These are phyloP conservation scores for Carex littledalei DNA, from an alignment of 176 grass and related monocot genomes.

Conservation along the genomic window DNA sequence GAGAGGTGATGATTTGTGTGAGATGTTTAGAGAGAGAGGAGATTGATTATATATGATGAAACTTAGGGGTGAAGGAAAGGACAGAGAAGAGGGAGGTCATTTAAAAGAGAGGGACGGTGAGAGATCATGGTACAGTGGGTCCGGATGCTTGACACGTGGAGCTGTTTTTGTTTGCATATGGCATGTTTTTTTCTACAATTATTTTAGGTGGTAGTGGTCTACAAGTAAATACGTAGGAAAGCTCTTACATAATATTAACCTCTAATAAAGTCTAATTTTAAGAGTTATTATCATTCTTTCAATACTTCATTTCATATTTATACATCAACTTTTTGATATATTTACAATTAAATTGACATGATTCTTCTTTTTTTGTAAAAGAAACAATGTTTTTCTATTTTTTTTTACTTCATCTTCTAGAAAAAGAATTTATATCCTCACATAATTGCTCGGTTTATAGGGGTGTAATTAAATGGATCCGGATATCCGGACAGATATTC, in stretches of 20 bases:
- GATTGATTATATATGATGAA: not conserved
- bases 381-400: no score
- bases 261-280: no score
- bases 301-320: no score
- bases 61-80: not conserved
- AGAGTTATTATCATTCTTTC: no score
- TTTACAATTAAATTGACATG: no score
- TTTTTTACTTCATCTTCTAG: no score
- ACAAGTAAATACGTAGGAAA: not conserved
- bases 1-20: not conserved
- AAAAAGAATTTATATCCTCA: no score
- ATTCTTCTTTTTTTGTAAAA: no score
- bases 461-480: no score
- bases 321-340: no score
- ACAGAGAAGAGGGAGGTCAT: not conserved
- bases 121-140: slow-evolving; percentile 13
- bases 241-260: not conserved
- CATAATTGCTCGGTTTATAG: no score
- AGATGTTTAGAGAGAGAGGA: not conserved
- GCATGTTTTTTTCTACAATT: not conserved
- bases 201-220: not conserved
- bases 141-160: slow-evolving; percentile 27
- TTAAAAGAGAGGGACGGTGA: slow-evolving; percentile 14
- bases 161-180: slow-evolving; percentile 9
- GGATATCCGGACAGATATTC: no score